phyloP scores from a whole-genome alignment of 257 asterid genomes.

The Solanum lycopersicoides region DNA sequence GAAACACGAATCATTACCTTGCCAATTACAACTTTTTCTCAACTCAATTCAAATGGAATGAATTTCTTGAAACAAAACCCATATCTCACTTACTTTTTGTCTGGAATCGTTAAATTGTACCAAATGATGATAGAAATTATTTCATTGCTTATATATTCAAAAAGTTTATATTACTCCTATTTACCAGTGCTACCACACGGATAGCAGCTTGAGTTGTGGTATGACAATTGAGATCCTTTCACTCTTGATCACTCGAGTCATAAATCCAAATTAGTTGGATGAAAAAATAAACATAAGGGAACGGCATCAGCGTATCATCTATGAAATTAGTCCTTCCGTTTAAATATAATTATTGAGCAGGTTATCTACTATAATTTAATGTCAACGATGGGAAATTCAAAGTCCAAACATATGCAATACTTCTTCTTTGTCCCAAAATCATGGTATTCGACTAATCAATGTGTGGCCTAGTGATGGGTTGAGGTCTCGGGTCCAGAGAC shows the following conservation, averaged over 20 bases:
- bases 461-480: no score
- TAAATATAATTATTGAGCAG: background rate
- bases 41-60: background rate
- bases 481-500: background rate
- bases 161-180: background rate
- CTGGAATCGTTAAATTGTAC: background rate
- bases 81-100: background rate
- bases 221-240: background rate
- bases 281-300: background rate
- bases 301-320: background rate
- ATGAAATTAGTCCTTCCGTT: background rate
- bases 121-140: background rate
- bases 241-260: background rate
- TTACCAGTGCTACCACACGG: background rate
- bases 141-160: background rate
- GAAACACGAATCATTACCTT: background rate
- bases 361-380: background rate
- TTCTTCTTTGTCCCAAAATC: background rate
- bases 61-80: background rate
- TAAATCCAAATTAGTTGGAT: background rate
- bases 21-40: no score
- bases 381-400: background rate
- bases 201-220: background rate
- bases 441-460: background rate
- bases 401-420: background rate